Evolutionary conservation across 2,329 filamentous ascomycete species (phyloP).

Genomic region (Cladophialophora yegresii): DNA sequence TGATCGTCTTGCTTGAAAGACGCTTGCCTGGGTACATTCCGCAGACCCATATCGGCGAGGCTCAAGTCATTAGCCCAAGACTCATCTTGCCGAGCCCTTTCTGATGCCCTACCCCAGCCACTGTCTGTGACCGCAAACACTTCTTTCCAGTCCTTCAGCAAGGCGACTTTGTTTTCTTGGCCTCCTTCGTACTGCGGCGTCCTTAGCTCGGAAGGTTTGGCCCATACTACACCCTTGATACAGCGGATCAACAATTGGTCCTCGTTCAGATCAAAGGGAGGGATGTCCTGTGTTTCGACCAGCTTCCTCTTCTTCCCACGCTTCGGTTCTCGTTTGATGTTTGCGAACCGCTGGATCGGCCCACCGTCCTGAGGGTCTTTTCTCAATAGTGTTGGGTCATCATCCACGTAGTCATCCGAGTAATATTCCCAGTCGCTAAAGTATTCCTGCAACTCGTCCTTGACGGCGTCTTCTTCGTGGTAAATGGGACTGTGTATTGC

Average conservation of each 20-base stretch:
- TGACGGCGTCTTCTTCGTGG: slow-evolving; percentile 43
- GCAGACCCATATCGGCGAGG: slow-evolving; percentile 36
- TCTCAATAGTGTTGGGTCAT: slow-evolving; percentile 43
- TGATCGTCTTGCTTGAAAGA: slow-evolving; percentile 17
- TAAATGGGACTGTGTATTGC: slow-evolving; percentile 46
- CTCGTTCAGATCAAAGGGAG: slow-evolving; percentile 22
- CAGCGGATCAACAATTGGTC: slow-evolving; percentile 37
- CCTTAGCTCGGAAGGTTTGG: slow-evolving; percentile 36
- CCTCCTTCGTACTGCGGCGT: slow-evolving; percentile 44
- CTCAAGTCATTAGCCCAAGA: slow-evolving; percentile 37
- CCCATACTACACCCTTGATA: slow-evolving; percentile 47
- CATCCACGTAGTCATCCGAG: slow-evolving; percentile 50
- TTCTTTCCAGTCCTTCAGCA: slow-evolving; percentile 52
- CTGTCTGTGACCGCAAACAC: slow-evolving; percentile 40
- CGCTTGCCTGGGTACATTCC: slow-evolving; percentile 21
- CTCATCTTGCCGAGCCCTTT: slow-evolving; percentile 27
- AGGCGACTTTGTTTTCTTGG: slow-evolving; percentile 46
- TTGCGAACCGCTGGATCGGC: slow-evolving; percentile 3
- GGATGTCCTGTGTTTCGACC: slow-evolving; percentile 28
- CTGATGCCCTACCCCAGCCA: slow-evolving; percentile 23
- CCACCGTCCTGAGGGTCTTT: slow-evolving; percentile 27
- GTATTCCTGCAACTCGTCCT: slow-evolving; percentile 44
- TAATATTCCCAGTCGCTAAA: slow-evolving; percentile 52
- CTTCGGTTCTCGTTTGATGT: slow-evolving; percentile 18
- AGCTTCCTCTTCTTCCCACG: slow-evolving; percentile 37